These are phyloP conservation scores for Avena eriantha DNA, from an alignment of 176 grass and related monocot species.

Conservation along the genomic window DNA sequence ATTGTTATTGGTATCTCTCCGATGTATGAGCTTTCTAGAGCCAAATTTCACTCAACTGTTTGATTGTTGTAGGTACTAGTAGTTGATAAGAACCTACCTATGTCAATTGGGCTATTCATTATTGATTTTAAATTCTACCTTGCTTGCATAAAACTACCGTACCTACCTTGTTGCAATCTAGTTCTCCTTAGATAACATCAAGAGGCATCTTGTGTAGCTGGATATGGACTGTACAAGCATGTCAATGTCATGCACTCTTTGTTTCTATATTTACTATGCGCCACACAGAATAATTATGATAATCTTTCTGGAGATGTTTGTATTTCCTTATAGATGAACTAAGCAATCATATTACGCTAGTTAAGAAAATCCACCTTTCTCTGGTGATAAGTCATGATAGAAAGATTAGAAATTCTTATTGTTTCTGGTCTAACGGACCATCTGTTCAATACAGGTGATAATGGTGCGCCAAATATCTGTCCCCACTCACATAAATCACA, in stretches of 20 bases:
- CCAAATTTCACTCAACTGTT: background rate
- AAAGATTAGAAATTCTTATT: background rate
- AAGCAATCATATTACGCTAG: conserved; percentile 2
- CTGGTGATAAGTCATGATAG: conserved; percentile 27
- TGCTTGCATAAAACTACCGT: conserved; percentile 18
- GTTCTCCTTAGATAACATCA: conserved; percentile 27
- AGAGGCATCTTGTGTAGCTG: conserved; percentile 23
- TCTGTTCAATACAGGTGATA: conserved; percentile 13
- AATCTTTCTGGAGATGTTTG: conserved; percentile 22
- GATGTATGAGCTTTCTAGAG: background rate
- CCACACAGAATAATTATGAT: background rate
- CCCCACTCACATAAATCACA: background rate
- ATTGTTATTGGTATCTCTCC: background rate
- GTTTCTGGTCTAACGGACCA: background rate
- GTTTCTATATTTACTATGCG: conserved; percentile 28
- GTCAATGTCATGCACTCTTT: conserved; percentile 27
- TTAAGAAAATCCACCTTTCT: background rate
- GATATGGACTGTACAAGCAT: background rate
- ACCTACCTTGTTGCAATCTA: conserved; percentile 23
- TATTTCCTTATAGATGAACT: background rate
- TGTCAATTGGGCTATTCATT: conserved; percentile 3
- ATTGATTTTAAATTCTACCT: conserved; percentile 17
- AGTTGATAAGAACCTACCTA: conserved; percentile 7
- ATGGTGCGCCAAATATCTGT: conserved; percentile 12
- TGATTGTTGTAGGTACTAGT: conserved; percentile 20